A percentile compares a stretch with the other conserved stretches of the same genome.
Conservation (phyloP, 352 stramenopile species). For the Phytophthora hibernalis region DNA sequence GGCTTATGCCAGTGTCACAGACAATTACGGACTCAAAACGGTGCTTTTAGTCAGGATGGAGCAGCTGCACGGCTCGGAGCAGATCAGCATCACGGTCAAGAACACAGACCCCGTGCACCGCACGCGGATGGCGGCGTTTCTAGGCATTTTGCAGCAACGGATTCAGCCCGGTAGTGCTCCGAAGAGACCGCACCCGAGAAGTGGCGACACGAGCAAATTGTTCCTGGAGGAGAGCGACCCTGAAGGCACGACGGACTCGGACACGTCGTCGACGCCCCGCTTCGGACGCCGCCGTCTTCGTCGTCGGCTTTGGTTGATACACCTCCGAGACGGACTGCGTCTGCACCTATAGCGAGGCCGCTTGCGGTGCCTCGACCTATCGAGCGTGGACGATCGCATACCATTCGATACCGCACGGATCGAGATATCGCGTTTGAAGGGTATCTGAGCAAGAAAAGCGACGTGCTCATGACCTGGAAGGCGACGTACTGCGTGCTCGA, state of each 20-base stretch:
- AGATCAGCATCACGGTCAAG: slow-evolving; percentile 70
- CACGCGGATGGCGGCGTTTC: slow-evolving; percentile 55
- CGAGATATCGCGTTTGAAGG: slow-evolving; percentile 83
- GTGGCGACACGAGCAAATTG: slow-evolving; percentile 52
- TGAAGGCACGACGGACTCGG: slow-evolving; percentile 38
- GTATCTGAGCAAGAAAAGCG: slow-evolving; percentile 87
- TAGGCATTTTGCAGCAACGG: slow-evolving; percentile 63
- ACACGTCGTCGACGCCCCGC: slow-evolving; percentile 26
- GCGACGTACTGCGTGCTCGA: slow-evolving; percentile 82
- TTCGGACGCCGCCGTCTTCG: slow-evolving; percentile 20
- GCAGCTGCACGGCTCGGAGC: slow-evolving; percentile 72
- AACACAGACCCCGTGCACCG: slow-evolving; percentile 72
- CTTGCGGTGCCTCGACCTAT: slow-evolving; percentile 12
- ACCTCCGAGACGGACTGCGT: slow-evolving; percentile 12
- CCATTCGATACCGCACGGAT: slow-evolving; percentile 70
- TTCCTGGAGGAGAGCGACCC: slow-evolving; percentile 65
- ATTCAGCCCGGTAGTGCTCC: slow-evolving; percentile 63
- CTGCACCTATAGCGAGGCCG: not conserved
- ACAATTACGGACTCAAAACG: slow-evolving; percentile 52
- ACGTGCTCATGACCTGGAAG: slow-evolving; percentile 75
- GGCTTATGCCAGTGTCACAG: slow-evolving; percentile 59
- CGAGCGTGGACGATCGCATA: slow-evolving; percentile 62
- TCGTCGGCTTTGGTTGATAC: slow-evolving; percentile 22
- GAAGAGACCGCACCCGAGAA: slow-evolving; percentile 45
- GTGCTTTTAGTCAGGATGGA: slow-evolving; percentile 71